Evolutionary conservation across 257 asterid species (phyloP), one percentile per base, ranked within the genome.

Genomic region (Nicotiana knightiana): DNA sequence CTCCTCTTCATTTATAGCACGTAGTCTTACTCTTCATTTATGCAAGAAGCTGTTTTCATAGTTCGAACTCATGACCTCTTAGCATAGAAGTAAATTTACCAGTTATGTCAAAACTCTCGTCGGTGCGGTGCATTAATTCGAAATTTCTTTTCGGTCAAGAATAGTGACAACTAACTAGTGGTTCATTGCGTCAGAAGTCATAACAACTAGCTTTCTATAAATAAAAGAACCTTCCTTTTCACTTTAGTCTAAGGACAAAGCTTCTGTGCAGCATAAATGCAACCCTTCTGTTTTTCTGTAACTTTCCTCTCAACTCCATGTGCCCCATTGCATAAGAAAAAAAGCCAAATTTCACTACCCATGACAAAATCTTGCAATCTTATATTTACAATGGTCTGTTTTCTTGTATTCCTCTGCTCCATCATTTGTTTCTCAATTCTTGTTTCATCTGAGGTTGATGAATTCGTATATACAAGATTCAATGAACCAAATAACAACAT

Each of bases 391-490:
- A 73, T 73, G 78, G 37, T 46, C 12, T 15, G 16, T 73, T 48
- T 37, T 30, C n/a, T 66, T 66, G 10, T 70, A 18, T 35, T 65
- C 7, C 8, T 81, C 21, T 48, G 63, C 17, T 18, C 78, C 53
- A 1, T 81, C 35, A 30, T 81, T 66, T 81, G 51, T 0, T 17
- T 65, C 7, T 81, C 66, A 81, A 82, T 67, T 21, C 66, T 53
- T 18, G 75, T 32, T 16, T 10, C 75, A 13, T 6, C 43, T 18
- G 75, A 65, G 1, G 16, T 26, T 73, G 83, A 81, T 66, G 83
- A 65, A 8, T 81, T 81, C 43, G 9, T 53, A 24, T 66, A 48
- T 26, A 81, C 83, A 37, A 66, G 83, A 81, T 81, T 81, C 78
- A 66, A 66, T 66, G 24, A 51, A 0, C 78, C 67, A 46, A 51